Evolutionary conservation across 2,329 filamentous ascomycete species (phyloP), one percentile per base, ranked within the genome.

Genomic region (Raffaelea arxii): DNA sequence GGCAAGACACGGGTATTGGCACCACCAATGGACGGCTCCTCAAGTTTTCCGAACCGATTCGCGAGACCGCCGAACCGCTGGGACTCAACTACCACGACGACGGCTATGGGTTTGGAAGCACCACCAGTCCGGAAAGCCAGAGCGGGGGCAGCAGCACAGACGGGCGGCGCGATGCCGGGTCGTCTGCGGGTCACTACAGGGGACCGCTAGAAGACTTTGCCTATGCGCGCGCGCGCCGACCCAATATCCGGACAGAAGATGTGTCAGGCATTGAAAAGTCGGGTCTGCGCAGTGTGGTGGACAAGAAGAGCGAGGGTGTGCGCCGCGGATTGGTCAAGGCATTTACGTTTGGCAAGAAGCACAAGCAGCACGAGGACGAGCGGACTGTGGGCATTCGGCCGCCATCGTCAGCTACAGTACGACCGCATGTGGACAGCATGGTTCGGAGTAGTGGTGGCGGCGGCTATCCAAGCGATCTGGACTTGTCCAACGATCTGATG

Each of bases 261-360:
- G 65, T 72, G 1, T 72, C 71, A 1, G 71, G 68, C 6, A 76
- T 78, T 43, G 74, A 77, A 54, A 74, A 72, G 53, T 77, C 73
- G 2, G 71, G 71, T 0, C 62, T 79, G 42, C 65, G 75, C 40
- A 70, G 62, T 39, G 67, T 65, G 21, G 61, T 78, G 41, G 75
- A 79, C 52, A 74, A 72, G 59, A 74, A 66, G 54, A 78, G 74
- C 53, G 72, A 76, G n/a, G 68, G 65, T 22, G 68, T 78, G 19
- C 64, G 75, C 32, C 71, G 70, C 41, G 73, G 73, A 0, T 59
- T 79, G 2, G 71, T 68, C 12, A 76, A 75, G 48, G 72, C 71
- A 0, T 77, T 78, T 51, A 61, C 65, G 0, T 76, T 78, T 51
- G 66, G 69, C 56, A 72, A 72, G 54, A 69, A 68, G 48, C 67